Base-by-base conservation (phyloP, 1,284 basidiomycete species). In the Sporisorium exsertum region DNA sequence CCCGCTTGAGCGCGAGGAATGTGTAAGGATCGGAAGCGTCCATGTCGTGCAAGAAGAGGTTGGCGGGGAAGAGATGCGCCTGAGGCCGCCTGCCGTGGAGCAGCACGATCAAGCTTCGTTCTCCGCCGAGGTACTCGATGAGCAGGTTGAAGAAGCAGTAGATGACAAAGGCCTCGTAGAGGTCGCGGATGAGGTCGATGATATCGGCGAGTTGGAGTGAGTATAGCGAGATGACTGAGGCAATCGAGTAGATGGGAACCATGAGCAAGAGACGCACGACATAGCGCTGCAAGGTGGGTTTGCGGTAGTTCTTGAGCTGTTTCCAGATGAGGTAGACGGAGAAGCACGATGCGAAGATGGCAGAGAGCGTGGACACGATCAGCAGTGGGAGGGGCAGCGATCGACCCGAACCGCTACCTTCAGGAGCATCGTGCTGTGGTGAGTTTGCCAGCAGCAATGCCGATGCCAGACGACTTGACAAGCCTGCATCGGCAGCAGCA, bases 91-190 rank as follows among this genome's bases (percentile, higher is more conserved):
- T 89, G 0, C 95, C 95, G 79, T 97, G 94, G 0, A 97, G 88
- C 45, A 94, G 89, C 57, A 97, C 95, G 43, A 99, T 89, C 2
- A 98, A 89, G 0, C 93, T 94, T 40, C 95, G 90, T 84, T 98
- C 95, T 62, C 95, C 96, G 37, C 95, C 95, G 12, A 97, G 90
- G 85, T 95, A 95, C 69, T 86, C 87, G 49, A 87, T 85, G 47
- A 87, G 78, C 2, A 87, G 82, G 37, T 75, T 78, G 77, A 87
- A 87, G 80, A 87, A 87, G 62, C 67, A 95, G 87, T 98, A 97
- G 80, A 97, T 97, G 47, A 97, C 95, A 84, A 97, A 97, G 1
- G 94, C 95, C 67, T 99, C 96, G 87, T 99, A 99, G 13, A 99
- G 90, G 86, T 99, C 97, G 45, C 96, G 90, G 64, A 98, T 88